Evolutionary conservation across 768 basidiomycete genomes (phyloP).

Genomic region (Boletus tylopilopsis): DNA sequence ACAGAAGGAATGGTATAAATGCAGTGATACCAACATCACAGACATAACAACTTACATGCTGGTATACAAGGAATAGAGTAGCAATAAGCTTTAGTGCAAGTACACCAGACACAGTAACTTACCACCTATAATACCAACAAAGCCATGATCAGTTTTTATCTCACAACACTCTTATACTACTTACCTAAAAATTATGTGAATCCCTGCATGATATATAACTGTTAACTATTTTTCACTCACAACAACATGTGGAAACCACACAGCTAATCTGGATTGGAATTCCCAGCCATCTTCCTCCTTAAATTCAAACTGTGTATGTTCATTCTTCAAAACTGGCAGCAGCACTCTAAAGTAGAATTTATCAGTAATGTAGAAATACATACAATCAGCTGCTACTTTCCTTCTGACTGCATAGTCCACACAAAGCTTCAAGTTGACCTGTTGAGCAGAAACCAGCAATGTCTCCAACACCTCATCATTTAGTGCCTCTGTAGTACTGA

Average conservation of each 20-base stretch:
- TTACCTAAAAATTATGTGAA: background rate
- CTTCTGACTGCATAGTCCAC: too few relatives aligned
- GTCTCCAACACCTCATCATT: too few relatives aligned
- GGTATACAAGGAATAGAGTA: background rate
- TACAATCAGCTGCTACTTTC: too few relatives aligned
- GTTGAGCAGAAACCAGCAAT: too few relatives aligned
- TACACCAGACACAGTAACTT: too few relatives aligned
- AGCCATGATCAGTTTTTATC: too few relatives aligned
- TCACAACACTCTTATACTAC: too few relatives aligned
- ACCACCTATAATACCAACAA: too few relatives aligned
- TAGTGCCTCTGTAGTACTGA: too few relatives aligned
- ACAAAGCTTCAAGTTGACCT: too few relatives aligned
- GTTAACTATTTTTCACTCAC: too few relatives aligned
- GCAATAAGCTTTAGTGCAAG: background rate
- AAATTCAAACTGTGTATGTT: background rate
- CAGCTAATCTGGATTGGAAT: background rate
- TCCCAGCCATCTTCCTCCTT: background rate
- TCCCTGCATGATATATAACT: too few relatives aligned
- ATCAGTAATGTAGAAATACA: background rate
- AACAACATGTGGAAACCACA: background rate
- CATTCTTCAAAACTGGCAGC: background rate
- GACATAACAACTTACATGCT: background rate
- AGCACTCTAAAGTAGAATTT: background rate
- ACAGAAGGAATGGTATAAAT: background rate
- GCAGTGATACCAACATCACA: background rate